Evolutionary conservation across 2,329 filamentous ascomycete species (phyloP), one percentile per base, ranked within the genome.

Genomic region (Xylaria sp.): DNA sequence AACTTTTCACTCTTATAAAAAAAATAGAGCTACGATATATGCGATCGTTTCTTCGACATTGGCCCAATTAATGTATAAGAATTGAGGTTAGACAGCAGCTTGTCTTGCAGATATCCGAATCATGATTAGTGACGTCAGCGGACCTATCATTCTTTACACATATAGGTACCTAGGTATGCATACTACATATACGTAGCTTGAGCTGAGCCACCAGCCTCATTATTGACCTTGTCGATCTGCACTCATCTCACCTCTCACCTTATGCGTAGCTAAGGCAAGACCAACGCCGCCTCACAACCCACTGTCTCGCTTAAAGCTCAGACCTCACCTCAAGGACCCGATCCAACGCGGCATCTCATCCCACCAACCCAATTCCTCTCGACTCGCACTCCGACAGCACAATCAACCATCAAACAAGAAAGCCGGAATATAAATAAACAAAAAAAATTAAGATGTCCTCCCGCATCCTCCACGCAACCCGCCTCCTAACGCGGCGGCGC

Each of bases 401-500:
- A n/a, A 30, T 19, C 24, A 21, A 50, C 50, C 21, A 34, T n/a
- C 47, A 24, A 58, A 27, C 2, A 39, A 55, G 11, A 34, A 47
- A 56, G 21, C 21, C n/a, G 14, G 12, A 12, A 21, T 27, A 27
- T 2, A 27, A 27, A 58, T 4, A 12, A 8, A 27, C 36, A 61
- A 62, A 24, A 27, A 48, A 27, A 61, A 61, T 5, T 32, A 45
- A 48, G 51, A 76, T 75, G 75, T 72, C 72, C 19, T 53, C 73
- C 61, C 72, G 72, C 68, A 36, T 75, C 50, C 58, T 75, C 64
- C 64, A 54, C 21, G 30, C 59, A 36, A 50, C 64, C n/a, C 65
- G 58, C 32, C 42, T 63, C 54, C 59, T 69, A 51, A 50, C 71
- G 61, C 66, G 63, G 57, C 27, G 64, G 55, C 70, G 70, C 7